phyloP scores from a whole-genome alignment of 495 filamentous ascomycete genomes.

The Recurvomyces mirabilis region DNA sequence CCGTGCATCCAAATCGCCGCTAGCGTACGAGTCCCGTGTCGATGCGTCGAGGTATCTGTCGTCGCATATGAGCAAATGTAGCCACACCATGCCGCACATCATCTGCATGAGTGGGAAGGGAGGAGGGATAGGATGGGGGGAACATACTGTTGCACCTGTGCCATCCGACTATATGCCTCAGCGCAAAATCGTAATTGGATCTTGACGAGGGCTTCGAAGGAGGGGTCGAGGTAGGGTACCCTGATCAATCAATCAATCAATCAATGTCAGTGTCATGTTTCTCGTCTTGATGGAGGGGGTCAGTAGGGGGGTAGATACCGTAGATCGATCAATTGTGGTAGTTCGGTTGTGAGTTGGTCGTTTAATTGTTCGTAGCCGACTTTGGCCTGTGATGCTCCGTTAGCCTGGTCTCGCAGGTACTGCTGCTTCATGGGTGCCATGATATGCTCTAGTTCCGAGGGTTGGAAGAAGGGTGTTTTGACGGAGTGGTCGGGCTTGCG shows the following conservation, averaged over 20 bases:
- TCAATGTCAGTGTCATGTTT: background rate
- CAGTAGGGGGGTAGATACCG: no score
- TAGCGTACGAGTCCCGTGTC: slow-evolving; percentile 90
- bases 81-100: no score
- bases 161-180: slow-evolving; percentile 93
- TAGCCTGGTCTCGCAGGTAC: slow-evolving; percentile 14
- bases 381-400: slow-evolving; percentile 44
- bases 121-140: no score
- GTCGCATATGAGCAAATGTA: no score
- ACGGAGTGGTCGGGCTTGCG: no score
- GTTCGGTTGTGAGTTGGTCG: slow-evolving; percentile 81
- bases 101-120: no score
- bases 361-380: slow-evolving; percentile 91
- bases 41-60: slow-evolving; percentile 95
- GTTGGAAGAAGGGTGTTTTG: slow-evolving; percentile 18
- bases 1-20: slow-evolving; percentile 78
- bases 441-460: slow-evolving; percentile 17
- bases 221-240: slow-evolving; percentile 91
- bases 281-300: background rate
- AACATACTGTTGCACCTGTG: slow-evolving; percentile 98
- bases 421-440: slow-evolving; percentile 15
- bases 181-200: slow-evolving; percentile 97
- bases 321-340: slow-evolving; percentile 96
- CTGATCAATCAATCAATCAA: slow-evolving; percentile 1
- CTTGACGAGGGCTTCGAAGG: slow-evolving; percentile 95